Evolutionary conservation across 164 flowering plant genomes (phyloP), one percentile per base, ranked within the genome.

Genomic region (Taxillus chinensis): DNA sequence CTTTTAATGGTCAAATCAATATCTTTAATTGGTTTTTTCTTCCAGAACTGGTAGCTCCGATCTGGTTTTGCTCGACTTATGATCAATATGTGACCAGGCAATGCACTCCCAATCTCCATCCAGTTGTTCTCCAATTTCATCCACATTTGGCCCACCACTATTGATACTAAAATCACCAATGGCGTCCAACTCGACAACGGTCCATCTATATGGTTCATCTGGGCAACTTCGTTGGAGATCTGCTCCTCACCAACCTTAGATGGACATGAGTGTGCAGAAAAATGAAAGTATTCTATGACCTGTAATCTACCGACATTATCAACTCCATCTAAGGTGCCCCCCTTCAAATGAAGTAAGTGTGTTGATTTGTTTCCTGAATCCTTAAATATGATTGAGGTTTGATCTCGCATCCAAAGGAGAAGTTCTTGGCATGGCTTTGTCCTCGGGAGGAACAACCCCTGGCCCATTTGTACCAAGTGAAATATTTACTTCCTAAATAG

Each of bases 91-190:
- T 52, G 27, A 52, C 16, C 7, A 7, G 5, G 7, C 55, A 52
- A 9, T 27, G 58, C 41, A 46, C 46, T 65, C 64, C 17, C 39
- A 56, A 52, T 49, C 65, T 38, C 49, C 43, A 51, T 2, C 62
- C 41, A n/a, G n/a, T n/a, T 41, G 54, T 4, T 67, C 41, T 58
- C 48, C 73, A 43, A 45, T 54, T 45, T 51, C 62, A 55, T 67
- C 48, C 9, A 54, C 39, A 62, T 39, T 59, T 57, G 65, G 42
- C 49, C 40, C 75, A 46, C 55, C 51, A 59, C 76, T 79, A 16
- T 67, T 65, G 59, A 78, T 72, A 53, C 82, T 73, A 64, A 90
- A 90, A 71, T 90, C 92, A 56, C 97, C 93, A 71, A 85, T 83
- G 7, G 76, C 68, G 62, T 89, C 92, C 72, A n/a, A n/a, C n/a